phyloP scores from a whole-genome alignment of 176 grass and related monocot species.

The Paspalum vaginatum region DNA sequence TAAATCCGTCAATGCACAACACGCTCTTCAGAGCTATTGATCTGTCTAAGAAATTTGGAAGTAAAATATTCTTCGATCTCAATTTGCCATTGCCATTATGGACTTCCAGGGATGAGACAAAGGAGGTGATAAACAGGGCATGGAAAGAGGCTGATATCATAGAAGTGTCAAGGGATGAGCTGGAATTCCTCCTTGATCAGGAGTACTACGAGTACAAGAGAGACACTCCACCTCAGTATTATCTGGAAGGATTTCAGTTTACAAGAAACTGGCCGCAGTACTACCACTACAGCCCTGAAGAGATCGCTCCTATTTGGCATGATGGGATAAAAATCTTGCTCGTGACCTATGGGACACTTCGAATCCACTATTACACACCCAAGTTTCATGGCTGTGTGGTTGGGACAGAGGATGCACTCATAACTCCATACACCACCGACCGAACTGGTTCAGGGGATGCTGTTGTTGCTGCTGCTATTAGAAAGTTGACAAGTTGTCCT shows the following conservation, averaged over 20 bases:
- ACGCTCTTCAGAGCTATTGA: slow-evolving; percentile 82
- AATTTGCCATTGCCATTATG: slow-evolving; percentile 87
- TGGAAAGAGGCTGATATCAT: slow-evolving; percentile 85
- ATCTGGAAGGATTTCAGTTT: slow-evolving; percentile 63
- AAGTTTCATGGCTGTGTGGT: slow-evolving; percentile 78
- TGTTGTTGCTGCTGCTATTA: slow-evolving; percentile 76
- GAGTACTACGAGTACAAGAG: slow-evolving; percentile 78
- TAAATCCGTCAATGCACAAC: slow-evolving; percentile 57
- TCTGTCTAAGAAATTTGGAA: slow-evolving; percentile 71
- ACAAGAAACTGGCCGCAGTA: slow-evolving; percentile 64
- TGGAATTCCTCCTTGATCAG: slow-evolving; percentile 93
- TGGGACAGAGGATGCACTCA: slow-evolving; percentile 71
- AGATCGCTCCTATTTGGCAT: slow-evolving; percentile 76
- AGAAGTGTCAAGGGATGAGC: slow-evolving; percentile 79
- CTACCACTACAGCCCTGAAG: slow-evolving; percentile 73
- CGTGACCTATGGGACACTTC: slow-evolving; percentile 74
- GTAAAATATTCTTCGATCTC: slow-evolving; percentile 82
- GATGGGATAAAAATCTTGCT: slow-evolving; percentile 82
- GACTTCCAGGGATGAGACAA: slow-evolving; percentile 77
- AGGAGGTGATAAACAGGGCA: slow-evolving; percentile 60
- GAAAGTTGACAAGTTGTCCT: slow-evolving; percentile 66
- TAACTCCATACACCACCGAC: slow-evolving; percentile 81
- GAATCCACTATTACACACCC: slow-evolving; percentile 86
- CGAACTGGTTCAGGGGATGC: slow-evolving; percentile 93
- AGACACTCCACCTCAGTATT: slow-evolving; percentile 78